Evolutionary conservation across 345 rosid genomes (phyloP).

Genomic region (Luvunga scandens): DNA sequence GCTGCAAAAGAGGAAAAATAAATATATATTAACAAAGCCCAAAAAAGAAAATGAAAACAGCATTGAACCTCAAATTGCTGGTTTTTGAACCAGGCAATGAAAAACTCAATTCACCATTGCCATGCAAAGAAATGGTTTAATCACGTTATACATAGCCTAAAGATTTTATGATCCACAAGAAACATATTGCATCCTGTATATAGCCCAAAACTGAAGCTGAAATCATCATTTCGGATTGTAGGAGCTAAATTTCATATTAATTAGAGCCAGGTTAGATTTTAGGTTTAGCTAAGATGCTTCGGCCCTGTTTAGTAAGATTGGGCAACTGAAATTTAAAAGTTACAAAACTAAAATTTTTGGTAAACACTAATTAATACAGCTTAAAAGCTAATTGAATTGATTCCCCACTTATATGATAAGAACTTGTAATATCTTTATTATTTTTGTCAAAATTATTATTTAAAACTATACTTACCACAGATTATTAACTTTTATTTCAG

Average conservation of each 20-base stretch:
- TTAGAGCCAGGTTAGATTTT: conserved; percentile 3
- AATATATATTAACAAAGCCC: not conserved
- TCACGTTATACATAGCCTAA: not conserved
- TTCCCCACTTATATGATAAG: too few species aligned
- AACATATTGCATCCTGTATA: not conserved
- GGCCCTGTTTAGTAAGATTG: too few species aligned
- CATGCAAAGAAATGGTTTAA: not conserved
- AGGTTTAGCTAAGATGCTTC: not conserved
- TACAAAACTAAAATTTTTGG: too few species aligned
- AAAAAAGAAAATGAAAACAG: not conserved
- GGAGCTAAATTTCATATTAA: not conserved
- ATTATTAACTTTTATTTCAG: too few species aligned
- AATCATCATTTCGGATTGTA: not conserved
- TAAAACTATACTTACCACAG: too few species aligned
- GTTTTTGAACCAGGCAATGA: not conserved
- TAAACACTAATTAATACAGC: too few species aligned
- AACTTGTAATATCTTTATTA: too few species aligned
- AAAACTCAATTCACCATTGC: not conserved
- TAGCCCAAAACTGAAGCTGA: not conserved
- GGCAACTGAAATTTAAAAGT: too few species aligned
- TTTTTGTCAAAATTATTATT: too few species aligned
- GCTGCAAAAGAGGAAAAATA: conserved; percentile 42
- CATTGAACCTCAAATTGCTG: not conserved
- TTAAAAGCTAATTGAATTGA: too few species aligned
- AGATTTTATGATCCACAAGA: not conserved